Percentiles rank a stretch among this genome's conserved stretches.
Conservation (phyloP, 2,329 filamentous ascomycete genomes). For the Clonostachys chloroleuca region DNA sequence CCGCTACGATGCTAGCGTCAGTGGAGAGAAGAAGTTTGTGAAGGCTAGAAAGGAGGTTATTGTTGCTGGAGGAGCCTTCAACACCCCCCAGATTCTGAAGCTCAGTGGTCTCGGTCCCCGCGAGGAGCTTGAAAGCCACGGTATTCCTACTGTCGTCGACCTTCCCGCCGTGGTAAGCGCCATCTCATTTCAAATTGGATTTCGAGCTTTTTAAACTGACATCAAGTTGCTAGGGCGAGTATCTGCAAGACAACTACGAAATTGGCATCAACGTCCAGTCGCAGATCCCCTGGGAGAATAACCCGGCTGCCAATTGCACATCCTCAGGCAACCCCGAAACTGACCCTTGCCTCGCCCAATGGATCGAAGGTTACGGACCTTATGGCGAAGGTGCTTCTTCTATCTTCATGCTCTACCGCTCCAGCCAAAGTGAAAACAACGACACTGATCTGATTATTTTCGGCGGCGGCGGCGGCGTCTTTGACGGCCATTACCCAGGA, state of each 20-base stretch:
- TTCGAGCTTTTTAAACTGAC: not conserved
- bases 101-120: constrained; percentile 41
- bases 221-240: constrained; percentile 25
- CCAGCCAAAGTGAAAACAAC: constrained; percentile 18
- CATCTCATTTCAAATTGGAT: too few species aligned
- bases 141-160: constrained; percentile 40
- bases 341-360: constrained; percentile 30
- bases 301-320: constrained; percentile 20
- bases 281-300: constrained; percentile 7
- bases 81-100: constrained; percentile 48
- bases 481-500: constrained; percentile 52
- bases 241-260: constrained; percentile 54
- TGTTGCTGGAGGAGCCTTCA: constrained; percentile 45
- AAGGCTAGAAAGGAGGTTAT: constrained; percentile 30
- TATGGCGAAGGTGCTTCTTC: constrained; percentile 12
- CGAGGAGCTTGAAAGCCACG: constrained; percentile 26
- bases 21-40: not conserved
- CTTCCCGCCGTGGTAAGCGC: constrained; percentile 46
- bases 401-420: constrained; percentile 31
- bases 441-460: constrained; percentile 49
- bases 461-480: constrained; percentile 45
- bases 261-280: constrained; percentile 12
- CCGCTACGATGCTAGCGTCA: not conserved
- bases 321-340: constrained; percentile 9
- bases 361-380: constrained; percentile 20